phyloP scores from a whole-genome alignment of 148 eudicot species.

The Persicaria maculosa region DNA sequence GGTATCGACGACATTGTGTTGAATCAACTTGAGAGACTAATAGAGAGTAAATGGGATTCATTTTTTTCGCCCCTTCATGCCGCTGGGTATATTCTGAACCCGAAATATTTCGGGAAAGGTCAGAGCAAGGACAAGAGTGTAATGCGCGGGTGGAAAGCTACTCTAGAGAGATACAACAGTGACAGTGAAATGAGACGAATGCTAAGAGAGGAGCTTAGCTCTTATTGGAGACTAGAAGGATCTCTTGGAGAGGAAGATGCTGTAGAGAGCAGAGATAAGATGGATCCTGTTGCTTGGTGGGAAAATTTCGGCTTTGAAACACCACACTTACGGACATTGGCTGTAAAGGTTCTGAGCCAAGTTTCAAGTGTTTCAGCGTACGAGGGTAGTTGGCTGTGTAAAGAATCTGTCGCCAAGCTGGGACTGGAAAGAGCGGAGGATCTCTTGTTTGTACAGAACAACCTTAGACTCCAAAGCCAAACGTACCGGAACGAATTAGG shows the following conservation, averaged over 20 bases:
- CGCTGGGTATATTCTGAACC: constrained; percentile 35
- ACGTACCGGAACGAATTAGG: background rate
- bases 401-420: constrained; percentile 23
- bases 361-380: constrained; percentile 27
- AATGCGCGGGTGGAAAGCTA: constrained; percentile 47
- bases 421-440: constrained; percentile 38
- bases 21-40: constrained; percentile 33
- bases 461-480: constrained; percentile 14
- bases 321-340: constrained; percentile 35
- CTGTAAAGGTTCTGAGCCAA: constrained; percentile 39
- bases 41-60: constrained; percentile 38
- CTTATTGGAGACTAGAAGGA: constrained; percentile 31
- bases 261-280: constrained; percentile 43
- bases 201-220: constrained; percentile 39
- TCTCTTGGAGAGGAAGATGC: constrained; percentile 50
- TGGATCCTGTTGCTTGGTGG: constrained; percentile 55
- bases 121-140: constrained; percentile 36
- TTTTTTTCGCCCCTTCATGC: constrained; percentile 44
- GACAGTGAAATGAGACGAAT: constrained; percentile 26
- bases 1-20: constrained; percentile 34
- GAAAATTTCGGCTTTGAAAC: constrained; percentile 48
- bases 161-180: constrained; percentile 29
- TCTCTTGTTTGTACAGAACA: constrained; percentile 39
- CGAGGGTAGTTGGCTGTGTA: constrained; percentile 28
- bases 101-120: constrained; percentile 38